phyloP scores from a whole-genome alignment of 805 yeast species.

The Saccharomyces mikatae region DNA sequence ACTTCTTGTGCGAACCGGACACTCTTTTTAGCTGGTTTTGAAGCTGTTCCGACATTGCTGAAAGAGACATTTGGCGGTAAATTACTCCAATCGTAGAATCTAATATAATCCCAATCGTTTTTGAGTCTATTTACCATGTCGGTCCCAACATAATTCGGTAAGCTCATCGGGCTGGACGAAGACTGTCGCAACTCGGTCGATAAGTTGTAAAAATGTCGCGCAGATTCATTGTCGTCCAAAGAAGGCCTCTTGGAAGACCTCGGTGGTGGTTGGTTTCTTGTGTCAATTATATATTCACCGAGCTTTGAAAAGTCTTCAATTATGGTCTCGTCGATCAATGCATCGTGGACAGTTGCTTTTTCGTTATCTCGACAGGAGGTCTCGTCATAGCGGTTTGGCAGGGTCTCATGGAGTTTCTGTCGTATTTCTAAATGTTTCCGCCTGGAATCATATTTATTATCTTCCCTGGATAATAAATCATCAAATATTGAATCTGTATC shows the following conservation, averaged over 20 bases:
- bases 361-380: background rate
- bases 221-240: slow-evolving; percentile 12
- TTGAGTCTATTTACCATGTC: slow-evolving; percentile 9
- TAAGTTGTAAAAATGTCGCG: slow-evolving; percentile 16
- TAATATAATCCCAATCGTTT: slow-evolving; percentile 20
- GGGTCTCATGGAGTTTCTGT: slow-evolving; percentile 5
- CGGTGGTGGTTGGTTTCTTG: slow-evolving; percentile 3
- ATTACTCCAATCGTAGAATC: slow-evolving; percentile 7
- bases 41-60: background rate
- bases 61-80: background rate
- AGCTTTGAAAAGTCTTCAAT: slow-evolving; percentile 17
- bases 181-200: background rate
- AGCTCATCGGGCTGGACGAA: background rate
- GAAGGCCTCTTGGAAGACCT: slow-evolving; percentile 24
- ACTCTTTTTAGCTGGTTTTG: slow-evolving; percentile 4
- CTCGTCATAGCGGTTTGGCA: background rate
- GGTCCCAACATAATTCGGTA: background rate
- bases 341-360: background rate
- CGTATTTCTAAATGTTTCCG: slow-evolving; percentile 9
- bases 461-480: slow-evolving; percentile 19
- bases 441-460: slow-evolving; percentile 6
- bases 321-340: slow-evolving; percentile 13
- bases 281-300: slow-evolving; percentile 14
- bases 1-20: slow-evolving; percentile 23
- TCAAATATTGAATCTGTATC: slow-evolving; percentile 27